Percentiles rank a stretch among this genome's conserved stretches.
phyloP scores from a whole-genome alignment of 2,329 filamentous ascomycete species.

The Colletotrichum sp. region DNA sequence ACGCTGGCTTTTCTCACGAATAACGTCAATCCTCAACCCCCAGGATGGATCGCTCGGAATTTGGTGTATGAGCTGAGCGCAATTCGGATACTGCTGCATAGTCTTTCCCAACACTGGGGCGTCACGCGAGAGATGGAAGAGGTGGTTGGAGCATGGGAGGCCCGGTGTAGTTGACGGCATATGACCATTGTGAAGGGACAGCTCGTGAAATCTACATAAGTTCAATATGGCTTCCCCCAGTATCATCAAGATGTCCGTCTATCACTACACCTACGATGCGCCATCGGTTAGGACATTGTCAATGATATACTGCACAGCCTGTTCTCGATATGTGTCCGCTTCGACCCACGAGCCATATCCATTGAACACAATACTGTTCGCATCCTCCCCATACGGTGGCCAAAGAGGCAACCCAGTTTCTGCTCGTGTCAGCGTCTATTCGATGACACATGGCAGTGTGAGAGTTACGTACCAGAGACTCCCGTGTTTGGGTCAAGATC shows the following conservation, averaged over 20 bases:
- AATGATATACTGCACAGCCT: constrained; percentile 38
- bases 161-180: not conserved
- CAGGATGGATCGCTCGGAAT: not conserved
- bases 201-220: too few relatives aligned
- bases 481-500: constrained; percentile 46
- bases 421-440: not conserved
- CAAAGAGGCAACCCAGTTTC: constrained; percentile 30
- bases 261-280: not conserved
- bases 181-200: rapidly evolving
- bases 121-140: constrained; percentile 1
- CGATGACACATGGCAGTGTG: not conserved
- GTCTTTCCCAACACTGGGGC: not conserved
- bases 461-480: not conserved
- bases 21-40: not conserved
- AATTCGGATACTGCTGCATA: not conserved
- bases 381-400: constrained; percentile 31
- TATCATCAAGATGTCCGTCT: too few relatives aligned
- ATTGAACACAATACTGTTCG: constrained; percentile 54
- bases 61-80: not conserved
- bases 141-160: not conserved
- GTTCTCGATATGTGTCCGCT: constrained; percentile 47
- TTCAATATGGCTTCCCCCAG: too few relatives aligned
- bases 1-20: not conserved
- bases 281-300: not conserved
- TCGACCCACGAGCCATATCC: constrained; percentile 50